Evolutionary conservation across 164 flowering plant species (phyloP).

Genomic region (Saururus chinensis): DNA sequence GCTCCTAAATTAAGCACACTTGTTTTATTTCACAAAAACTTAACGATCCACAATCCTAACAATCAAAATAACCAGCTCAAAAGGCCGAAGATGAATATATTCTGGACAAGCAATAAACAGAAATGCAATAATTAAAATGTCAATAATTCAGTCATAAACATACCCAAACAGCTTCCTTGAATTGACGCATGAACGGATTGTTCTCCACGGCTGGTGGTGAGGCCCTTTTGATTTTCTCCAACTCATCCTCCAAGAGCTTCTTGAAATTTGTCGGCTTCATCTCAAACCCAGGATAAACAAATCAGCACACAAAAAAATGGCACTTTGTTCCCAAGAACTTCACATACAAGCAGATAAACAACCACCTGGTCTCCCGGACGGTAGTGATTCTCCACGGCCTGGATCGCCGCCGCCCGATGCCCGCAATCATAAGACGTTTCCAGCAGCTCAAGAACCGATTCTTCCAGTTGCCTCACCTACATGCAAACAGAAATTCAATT

Average conservation of each 20-base stretch:
- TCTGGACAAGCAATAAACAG: not conserved
- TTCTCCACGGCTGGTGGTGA: constrained; percentile 34
- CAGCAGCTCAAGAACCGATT: constrained; percentile 42
- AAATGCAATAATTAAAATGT: not conserved
- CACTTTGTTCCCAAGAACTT: not conserved
- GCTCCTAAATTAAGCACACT: too few species aligned
- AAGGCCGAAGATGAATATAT: not conserved
- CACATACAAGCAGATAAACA: constrained; percentile 1
- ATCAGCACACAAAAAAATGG: not conserved
- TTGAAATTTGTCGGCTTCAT: constrained; percentile 63
- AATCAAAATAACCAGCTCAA: not conserved
- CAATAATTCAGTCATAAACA: not conserved
- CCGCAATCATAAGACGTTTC: constrained; percentile 34
- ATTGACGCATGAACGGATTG: constrained; percentile 49
- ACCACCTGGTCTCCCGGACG: constrained; percentile 48
- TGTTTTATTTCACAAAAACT: too few species aligned
- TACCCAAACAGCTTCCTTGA: constrained; percentile 90
- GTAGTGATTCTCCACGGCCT: constrained; percentile 39
- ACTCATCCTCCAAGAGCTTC: constrained; percentile 52
- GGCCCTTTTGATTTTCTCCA: constrained; percentile 26
- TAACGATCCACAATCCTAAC: too few species aligned
- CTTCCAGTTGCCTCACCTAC: constrained; percentile 75
- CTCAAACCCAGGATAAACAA: constrained; percentile 3
- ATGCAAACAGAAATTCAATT: not conserved
- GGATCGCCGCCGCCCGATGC: constrained; percentile 39